Evolutionary conservation across 768 basidiomycete species (phyloP).

Genomic region (Tylopilus subfusipes): DNA sequence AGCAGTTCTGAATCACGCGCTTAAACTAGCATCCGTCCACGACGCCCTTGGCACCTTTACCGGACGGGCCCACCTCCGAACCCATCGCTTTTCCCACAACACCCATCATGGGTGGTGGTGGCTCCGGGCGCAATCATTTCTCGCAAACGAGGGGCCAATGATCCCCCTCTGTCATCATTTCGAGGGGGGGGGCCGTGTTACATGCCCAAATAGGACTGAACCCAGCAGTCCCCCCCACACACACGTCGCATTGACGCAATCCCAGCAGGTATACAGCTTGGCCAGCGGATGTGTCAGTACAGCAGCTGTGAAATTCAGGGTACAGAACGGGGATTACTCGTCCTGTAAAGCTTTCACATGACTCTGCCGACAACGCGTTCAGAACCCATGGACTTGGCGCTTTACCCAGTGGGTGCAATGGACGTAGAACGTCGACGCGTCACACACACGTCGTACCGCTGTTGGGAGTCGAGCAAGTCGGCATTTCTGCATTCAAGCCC

Average conservation of each 20-base stretch:
- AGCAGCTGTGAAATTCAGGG: slow-evolving; percentile 26
- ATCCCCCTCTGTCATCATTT: slow-evolving; percentile 10
- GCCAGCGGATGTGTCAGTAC: not conserved
- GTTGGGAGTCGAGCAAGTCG: too few species aligned
- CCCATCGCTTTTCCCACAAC: slow-evolving; percentile 17
- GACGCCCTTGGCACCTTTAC: not conserved
- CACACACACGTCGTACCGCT: not conserved
- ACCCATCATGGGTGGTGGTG: slow-evolving; percentile 1
- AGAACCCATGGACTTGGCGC: not conserved
- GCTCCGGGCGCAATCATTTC: slow-evolving; percentile 19
- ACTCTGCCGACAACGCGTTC: slow-evolving; percentile 16
- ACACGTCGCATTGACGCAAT: slow-evolving; percentile 11
- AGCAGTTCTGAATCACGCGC: slow-evolving; percentile 6
- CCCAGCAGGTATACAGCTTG: slow-evolving; percentile 8
- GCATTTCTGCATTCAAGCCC: too few species aligned
- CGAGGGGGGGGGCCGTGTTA: slow-evolving; percentile 7
- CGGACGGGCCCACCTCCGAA: slow-evolving; percentile 8
- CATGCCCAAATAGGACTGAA: not conserved
- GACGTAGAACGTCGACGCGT: not conserved
- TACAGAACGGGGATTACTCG: slow-evolving; percentile 31
- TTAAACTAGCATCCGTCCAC: slow-evolving; percentile 13
- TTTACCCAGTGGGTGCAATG: not conserved
- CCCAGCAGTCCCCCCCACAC: slow-evolving; percentile 2
- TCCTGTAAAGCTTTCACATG: slow-evolving; percentile 20
- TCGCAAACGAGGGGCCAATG: slow-evolving; percentile 9